Evolutionary conservation across 2,329 filamentous ascomycete species (phyloP).

Genomic region (Fusarium albidum): DNA sequence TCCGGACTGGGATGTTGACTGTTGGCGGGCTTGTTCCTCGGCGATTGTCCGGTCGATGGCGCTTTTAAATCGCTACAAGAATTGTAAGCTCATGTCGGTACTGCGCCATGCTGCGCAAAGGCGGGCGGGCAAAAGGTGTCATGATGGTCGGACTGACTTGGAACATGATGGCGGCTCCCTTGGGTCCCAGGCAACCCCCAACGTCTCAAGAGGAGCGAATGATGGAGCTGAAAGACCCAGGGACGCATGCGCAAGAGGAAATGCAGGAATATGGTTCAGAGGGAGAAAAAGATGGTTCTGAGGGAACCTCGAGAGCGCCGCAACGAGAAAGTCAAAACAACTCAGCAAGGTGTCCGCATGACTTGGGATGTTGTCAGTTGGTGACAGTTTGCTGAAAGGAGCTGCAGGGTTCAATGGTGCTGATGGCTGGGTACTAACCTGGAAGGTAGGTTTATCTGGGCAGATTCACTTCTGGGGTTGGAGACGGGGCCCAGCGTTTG

Average conservation of each 20-base stretch:
- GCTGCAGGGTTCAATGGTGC: conserved; percentile 30
- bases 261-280: background rate
- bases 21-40: conserved; percentile 87
- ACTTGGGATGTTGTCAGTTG: conserved; percentile 10
- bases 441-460: background rate
- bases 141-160: conserved; percentile 38
- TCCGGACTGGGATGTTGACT: conserved; percentile 57
- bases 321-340: background rate
- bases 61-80: conserved; percentile 77
- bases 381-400: conserved; percentile 30
- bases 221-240: conserved; percentile 19
- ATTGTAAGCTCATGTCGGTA: conserved; percentile 2
- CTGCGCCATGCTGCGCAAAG: background rate
- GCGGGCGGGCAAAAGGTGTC: background rate
- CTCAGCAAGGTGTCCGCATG: conserved; percentile 30
- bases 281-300: background rate
- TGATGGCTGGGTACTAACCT: conserved; percentile 1
- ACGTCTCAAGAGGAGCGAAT: conserved; percentile 16
- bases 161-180: conserved; percentile 42
- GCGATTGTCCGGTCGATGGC: conserved; percentile 88
- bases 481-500: background rate
- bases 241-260: conserved; percentile 20
- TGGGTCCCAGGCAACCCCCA: conserved; percentile 18
- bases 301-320: background rate
- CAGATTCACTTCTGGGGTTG: conserved; percentile 27